These are phyloP conservation scores for Suillus tomentosus DNA, from an alignment of 768 basidiomycete species.

Conservation along the genomic window DNA sequence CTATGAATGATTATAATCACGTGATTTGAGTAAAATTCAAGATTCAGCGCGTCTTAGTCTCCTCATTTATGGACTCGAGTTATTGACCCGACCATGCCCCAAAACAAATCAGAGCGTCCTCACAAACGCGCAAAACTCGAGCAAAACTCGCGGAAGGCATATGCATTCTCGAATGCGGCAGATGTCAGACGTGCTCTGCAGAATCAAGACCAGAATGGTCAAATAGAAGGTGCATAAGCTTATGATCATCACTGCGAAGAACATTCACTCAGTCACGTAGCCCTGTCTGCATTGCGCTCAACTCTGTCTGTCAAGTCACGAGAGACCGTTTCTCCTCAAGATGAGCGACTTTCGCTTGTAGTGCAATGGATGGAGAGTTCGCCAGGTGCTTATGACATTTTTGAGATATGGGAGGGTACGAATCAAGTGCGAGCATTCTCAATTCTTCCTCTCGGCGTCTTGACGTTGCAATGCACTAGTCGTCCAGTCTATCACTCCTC, in stretches of 20 bases:
- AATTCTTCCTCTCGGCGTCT: background rate
- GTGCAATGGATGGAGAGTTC: conserved; percentile 62
- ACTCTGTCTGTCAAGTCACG: conserved; percentile 54
- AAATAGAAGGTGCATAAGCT: conserved; percentile 26
- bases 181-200: conserved; percentile 28
- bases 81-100: conserved; percentile 20
- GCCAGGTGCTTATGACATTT: conserved; percentile 61
- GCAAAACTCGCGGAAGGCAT: conserved; percentile 13
- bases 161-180: conserved; percentile 21
- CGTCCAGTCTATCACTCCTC: conserved; percentile 43
- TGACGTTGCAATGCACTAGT: conserved; percentile 31
- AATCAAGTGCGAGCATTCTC: conserved; percentile 45
- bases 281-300: conserved; percentile 58
- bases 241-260: background rate
- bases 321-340: conserved; percentile 55
- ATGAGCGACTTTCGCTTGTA: conserved; percentile 59
- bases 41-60: background rate
- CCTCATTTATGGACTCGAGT: background rate
- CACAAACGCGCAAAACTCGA: conserved; percentile 29
- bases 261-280: conserved; percentile 27
- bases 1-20: background rate
- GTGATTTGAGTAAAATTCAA: conserved; percentile 2
- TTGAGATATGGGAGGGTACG: conserved; percentile 59
- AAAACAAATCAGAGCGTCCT: conserved; percentile 9
- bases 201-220: conserved; percentile 18